A percentile compares a stretch with the other conserved stretches of the same genome.
These are phyloP conservation scores for Salix exigua DNA, from an alignment of 345 rosid genomes.

Conservation along the genomic window DNA sequence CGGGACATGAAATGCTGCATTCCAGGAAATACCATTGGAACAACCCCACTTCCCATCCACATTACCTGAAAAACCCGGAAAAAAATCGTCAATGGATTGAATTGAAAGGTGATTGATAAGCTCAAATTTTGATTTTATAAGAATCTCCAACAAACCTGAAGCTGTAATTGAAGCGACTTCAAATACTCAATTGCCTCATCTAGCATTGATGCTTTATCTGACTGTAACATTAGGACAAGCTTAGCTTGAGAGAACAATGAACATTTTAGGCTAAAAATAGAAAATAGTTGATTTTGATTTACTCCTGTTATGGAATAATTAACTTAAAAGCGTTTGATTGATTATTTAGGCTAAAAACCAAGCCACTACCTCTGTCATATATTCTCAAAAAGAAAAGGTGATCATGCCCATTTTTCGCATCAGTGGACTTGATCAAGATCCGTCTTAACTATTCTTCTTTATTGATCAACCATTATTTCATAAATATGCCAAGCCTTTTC, in stretches of 20 bases:
- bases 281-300: too few species aligned
- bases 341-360: neutral
- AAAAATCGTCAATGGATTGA: constrained; percentile 49
- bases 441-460: neutral
- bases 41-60: neutral
- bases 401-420: neutral
- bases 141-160: constrained; percentile 40
- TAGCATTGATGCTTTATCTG: constrained; percentile 59
- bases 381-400: neutral
- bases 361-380: neutral
- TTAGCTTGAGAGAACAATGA: neutral
- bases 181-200: constrained; percentile 60
- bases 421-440: neutral
- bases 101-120: neutral
- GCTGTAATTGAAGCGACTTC: constrained; percentile 53
- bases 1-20: constrained; percentile 31
- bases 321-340: neutral
- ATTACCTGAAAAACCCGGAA: constrained; percentile 23
- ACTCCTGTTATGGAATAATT: neutral
- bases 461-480: neutral
- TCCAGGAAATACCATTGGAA: neutral
- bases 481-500: neutral
- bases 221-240: constrained; percentile 26
- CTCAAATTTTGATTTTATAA: neutral
- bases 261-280: too few species aligned